These are phyloP conservation scores for Phialophora tarda DNA, from an alignment of 2,329 filamentous ascomycete species.

Conservation along the genomic window DNA sequence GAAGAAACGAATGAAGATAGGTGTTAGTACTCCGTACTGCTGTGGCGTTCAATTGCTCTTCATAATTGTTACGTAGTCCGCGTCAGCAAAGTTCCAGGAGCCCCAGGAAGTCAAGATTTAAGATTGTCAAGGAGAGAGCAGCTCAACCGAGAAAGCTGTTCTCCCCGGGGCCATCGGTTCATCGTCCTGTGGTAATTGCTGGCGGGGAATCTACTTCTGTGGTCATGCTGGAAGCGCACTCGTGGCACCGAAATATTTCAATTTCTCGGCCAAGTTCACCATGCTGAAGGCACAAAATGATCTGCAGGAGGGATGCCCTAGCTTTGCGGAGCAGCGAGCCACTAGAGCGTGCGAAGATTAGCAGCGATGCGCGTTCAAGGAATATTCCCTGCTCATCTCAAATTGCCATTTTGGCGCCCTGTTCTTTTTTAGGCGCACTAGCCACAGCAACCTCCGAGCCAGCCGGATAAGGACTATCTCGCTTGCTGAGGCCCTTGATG, in stretches of 20 bases:
- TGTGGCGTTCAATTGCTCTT: no score
- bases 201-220: neutral
- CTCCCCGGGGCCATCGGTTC: neutral
- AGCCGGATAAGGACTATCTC: slow-evolving; percentile 31
- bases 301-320: neutral
- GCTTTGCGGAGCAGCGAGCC: neutral
- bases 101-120: no score
- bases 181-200: neutral
- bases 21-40: no score
- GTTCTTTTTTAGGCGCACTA: slow-evolving; percentile 14
- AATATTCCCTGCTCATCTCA: slow-evolving; percentile 23
- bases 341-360: neutral
- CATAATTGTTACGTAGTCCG: no score
- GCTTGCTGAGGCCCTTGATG: slow-evolving; percentile 23
- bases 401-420: slow-evolving; percentile 27
- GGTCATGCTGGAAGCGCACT: neutral
- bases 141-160: neutral
- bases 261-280: neutral
- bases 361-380: slow-evolving; percentile 16
- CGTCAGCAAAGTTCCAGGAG: no score
- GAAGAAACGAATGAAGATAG: no score
- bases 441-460: slow-evolving; percentile 18
- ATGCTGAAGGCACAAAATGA: neutral
- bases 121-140: neutral
- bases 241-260: neutral